phyloP scores from a whole-genome alignment of 1,284 basidiomycete species.

The Leccinum angustisporum region DNA sequence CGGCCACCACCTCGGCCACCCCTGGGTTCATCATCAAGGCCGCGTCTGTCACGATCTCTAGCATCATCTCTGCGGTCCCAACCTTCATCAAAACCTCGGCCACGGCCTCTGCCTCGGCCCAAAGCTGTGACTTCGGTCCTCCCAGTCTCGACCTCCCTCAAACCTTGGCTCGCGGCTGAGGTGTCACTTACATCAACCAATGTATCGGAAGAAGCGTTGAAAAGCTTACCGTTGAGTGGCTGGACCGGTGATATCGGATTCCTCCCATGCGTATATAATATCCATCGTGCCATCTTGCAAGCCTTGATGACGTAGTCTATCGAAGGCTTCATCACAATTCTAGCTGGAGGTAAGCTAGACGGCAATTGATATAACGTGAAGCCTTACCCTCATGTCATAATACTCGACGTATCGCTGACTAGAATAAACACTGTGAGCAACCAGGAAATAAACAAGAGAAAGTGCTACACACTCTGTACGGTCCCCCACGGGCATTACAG shows the following conservation, averaged over 20 bases:
- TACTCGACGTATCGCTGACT: constrained; percentile 87
- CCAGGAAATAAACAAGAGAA: constrained; percentile 1
- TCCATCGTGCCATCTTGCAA: constrained; percentile 88
- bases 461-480: constrained; percentile 62
- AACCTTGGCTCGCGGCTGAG: constrained; percentile 31
- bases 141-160: constrained; percentile 46
- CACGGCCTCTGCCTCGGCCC: constrained; percentile 39
- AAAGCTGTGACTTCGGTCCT: constrained; percentile 42
- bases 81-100: constrained; percentile 38
- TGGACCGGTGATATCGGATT: constrained; percentile 40
- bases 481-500: constrained; percentile 64
- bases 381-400: constrained; percentile 78
- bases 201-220: neutral
- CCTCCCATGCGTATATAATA: constrained; percentile 87
- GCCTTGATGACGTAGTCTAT: constrained; percentile 73
- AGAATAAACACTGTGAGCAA: constrained; percentile 5
- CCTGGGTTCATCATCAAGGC: constrained; percentile 46
- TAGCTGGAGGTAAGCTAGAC: constrained; percentile 31
- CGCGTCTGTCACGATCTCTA: constrained; percentile 49
- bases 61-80: constrained; percentile 46
- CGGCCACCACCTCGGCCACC: constrained; percentile 38
- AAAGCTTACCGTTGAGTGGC: constrained; percentile 36
- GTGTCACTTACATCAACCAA: constrained; percentile 9
- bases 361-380: neutral
- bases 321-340: constrained; percentile 79